Evolutionary conservation across 2,329 filamentous ascomycete species (phyloP).

Genomic region (Xylaria sp.): DNA sequence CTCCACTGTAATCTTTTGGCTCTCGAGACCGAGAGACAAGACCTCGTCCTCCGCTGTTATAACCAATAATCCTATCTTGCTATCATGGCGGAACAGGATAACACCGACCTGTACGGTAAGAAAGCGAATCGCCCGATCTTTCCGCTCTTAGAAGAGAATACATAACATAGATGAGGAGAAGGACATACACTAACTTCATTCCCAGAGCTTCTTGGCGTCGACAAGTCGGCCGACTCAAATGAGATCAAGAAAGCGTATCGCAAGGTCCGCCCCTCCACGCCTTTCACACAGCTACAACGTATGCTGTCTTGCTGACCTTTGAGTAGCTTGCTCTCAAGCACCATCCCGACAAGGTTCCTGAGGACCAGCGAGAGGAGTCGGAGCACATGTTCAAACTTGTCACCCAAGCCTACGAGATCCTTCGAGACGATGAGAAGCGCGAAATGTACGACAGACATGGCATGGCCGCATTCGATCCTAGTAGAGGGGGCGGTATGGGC

Average conservation of each 20-base stretch:
- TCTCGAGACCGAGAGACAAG: constrained; percentile 8
- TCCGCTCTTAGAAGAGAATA: not conserved
- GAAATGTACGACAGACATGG: constrained; percentile 92
- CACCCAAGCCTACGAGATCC: constrained; percentile 96
- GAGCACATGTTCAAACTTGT: constrained; percentile 94
- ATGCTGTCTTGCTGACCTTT: constrained; percentile 16
- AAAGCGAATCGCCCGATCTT: constrained; percentile 6
- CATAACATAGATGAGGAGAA: not conserved
- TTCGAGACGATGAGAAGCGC: constrained; percentile 94
- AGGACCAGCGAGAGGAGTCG: constrained; percentile 83
- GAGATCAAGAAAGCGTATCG: constrained; percentile 97
- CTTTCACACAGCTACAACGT: constrained; percentile 1
- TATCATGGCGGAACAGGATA: constrained; percentile 45
- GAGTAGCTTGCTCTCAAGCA: constrained; percentile 82
- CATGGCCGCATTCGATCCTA: constrained; percentile 93
- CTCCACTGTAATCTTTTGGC: constrained; percentile 40
- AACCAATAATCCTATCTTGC: constrained; percentile 23
- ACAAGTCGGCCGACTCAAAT: constrained; percentile 75
- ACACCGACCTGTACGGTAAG: constrained; percentile 67
- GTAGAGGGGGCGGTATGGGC: constrained; percentile 70
- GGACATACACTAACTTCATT: constrained; percentile 20
- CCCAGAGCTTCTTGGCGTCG: constrained; percentile 81
- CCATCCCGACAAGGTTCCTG: constrained; percentile 95
- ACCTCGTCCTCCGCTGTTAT: constrained; percentile 3
- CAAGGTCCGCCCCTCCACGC: constrained; percentile 68